phyloP scores from a whole-genome alignment of 129 eudicot species.

The carrot (Daucus carota) region DH1_v3.0 NC_030384.2:32340501-32341000 shows the following conservation, averaged over 20 bases:
- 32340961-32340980: background rate
- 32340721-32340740: slow-evolving; percentile 49
- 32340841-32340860: slow-evolving; percentile 58
- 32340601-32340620: slow-evolving; percentile 71
- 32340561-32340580: background rate
- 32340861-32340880: slow-evolving; percentile 53
- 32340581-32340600: slow-evolving; percentile 62
- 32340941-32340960: background rate
- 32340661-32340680: background rate
- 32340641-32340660: background rate
- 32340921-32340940: background rate
- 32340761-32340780: slow-evolving; percentile 47
- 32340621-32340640: slow-evolving; percentile 25
- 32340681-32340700: background rate
- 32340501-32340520: slow-evolving; percentile 30
- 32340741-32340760: slow-evolving; percentile 57
- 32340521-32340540: background rate
- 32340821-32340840: slow-evolving; percentile 44
- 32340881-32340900: slow-evolving; percentile 28
- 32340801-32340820: slow-evolving; percentile 39
- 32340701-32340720: slow-evolving; percentile 45
- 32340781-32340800: slow-evolving; percentile 46
- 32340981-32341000: slow-evolving; percentile 47
- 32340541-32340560: background rate
- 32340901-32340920: background rate